These are phyloP conservation scores for Ochromonas danica DNA, from an alignment of 108 stramenopile species.

Conservation along the genomic window DNA sequence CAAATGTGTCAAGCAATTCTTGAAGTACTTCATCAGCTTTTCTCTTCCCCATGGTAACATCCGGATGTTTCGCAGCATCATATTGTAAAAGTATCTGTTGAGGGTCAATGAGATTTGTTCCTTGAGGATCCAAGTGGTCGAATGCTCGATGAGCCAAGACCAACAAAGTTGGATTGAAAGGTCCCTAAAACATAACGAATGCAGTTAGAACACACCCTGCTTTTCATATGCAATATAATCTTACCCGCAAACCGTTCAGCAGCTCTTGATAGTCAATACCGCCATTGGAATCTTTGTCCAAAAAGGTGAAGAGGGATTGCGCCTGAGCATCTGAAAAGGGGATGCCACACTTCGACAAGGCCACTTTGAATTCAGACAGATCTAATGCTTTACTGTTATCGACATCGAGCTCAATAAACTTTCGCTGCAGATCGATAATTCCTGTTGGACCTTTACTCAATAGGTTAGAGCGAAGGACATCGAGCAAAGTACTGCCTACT, in stretches of 20 bases:
- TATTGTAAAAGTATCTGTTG: not conserved
- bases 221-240: not conserved
- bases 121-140: not conserved
- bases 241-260: conserved; percentile 8
- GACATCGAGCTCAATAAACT: not conserved
- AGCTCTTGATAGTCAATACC: conserved; percentile 31
- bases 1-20: conserved; percentile 32
- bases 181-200: not conserved
- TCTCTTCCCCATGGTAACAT: not conserved
- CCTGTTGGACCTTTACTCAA: not conserved
- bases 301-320: not conserved
- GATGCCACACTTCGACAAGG: not conserved
- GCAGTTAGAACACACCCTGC: not conserved
- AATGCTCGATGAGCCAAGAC: not conserved
- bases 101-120: conserved; percentile 1
- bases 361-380: not conserved
- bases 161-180: not conserved
- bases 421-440: conserved; percentile 2
- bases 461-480: not conserved
- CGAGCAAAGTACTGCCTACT: not conserved
- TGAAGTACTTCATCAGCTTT: conserved; percentile 10
- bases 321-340: not conserved
- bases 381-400: not conserved
- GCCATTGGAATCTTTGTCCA: not conserved
- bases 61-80: conserved; percentile 19